These are phyloP conservation scores for Rubroshorea leprosula DNA, from an alignment of 345 rosid species.

Conservation along the genomic window DNA sequence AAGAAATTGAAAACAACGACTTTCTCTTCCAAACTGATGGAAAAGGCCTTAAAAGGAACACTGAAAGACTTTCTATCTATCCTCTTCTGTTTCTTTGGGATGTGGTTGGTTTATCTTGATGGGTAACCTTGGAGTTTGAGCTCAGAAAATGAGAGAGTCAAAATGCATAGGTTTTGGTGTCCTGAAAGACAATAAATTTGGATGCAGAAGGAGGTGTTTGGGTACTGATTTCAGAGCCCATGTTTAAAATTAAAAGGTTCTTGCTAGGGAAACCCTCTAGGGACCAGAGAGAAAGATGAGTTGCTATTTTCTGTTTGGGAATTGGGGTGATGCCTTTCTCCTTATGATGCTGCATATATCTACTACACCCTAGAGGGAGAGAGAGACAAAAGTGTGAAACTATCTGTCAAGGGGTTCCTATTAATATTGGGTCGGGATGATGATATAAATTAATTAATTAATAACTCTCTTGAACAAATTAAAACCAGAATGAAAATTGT, in stretches of 20 bases:
- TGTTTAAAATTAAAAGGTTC: background rate
- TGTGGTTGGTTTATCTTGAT: background rate
- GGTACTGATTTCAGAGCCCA: constrained; percentile 1
- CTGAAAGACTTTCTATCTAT: background rate
- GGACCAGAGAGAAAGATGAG: constrained; percentile 8
- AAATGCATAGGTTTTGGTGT: constrained; percentile 17
- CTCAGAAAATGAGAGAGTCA: constrained; percentile 8
- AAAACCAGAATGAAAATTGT: no score
- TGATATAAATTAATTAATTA: no score
- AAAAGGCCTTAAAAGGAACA: background rate
- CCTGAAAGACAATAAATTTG: constrained; percentile 6
- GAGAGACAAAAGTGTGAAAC: no score
- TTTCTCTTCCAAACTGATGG: constrained; percentile 8
- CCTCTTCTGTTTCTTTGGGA: background rate
- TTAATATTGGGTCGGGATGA: no score
- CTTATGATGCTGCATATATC: constrained; percentile 4
- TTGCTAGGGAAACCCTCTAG: constrained; percentile 3
- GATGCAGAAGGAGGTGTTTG: constrained; percentile 3
- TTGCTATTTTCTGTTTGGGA: constrained; percentile 11
- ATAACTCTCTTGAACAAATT: no score
- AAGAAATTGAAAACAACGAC: background rate
- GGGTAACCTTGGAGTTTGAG: constrained; percentile 14
- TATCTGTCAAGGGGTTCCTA: no score
- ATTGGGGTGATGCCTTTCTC: constrained; percentile 8
- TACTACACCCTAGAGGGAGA: background rate